Evolutionary conservation across 148 eudicot species (phyloP).

Genomic region (Bassia scoparia): DNA sequence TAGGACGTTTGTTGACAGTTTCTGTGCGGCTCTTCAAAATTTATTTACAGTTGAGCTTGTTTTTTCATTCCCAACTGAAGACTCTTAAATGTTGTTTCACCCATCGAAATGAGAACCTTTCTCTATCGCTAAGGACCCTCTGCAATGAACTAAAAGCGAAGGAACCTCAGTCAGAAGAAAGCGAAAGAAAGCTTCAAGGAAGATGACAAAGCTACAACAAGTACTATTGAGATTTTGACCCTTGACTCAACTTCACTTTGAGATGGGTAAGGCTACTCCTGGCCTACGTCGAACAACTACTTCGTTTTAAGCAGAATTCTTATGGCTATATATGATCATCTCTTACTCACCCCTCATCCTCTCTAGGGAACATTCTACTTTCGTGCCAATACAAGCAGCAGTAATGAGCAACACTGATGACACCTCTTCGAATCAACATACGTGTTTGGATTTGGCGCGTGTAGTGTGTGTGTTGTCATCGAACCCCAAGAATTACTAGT

Average conservation of each 20-base stretch:
- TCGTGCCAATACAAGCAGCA: not conserved
- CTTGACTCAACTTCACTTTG: constrained; percentile 25
- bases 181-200: constrained; percentile 59
- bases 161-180: constrained; percentile 85
- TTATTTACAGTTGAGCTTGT: too few species aligned
- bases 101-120: constrained; percentile 77
- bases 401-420: not conserved
- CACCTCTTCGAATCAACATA: not conserved
- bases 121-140: constrained; percentile 56
- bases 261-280: constrained; percentile 7
- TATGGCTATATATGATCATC: not conserved
- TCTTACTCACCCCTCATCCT: not conserved
- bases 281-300: not conserved
- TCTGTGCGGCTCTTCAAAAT: too few species aligned
- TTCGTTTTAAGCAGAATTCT: not conserved
- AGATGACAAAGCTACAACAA: constrained; percentile 52
- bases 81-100: constrained; percentile 24
- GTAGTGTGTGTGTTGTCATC: not conserved
- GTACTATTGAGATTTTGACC: constrained; percentile 37
- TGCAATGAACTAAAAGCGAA: constrained; percentile 74
- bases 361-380: not conserved
- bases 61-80: too few species aligned
- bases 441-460: not conserved
- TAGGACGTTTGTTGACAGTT: too few species aligned
- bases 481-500: too few species aligned